phyloP scores from a whole-genome alignment of 176 grass and related monocot genomes.

The Phoenix roebelenii region DNA sequence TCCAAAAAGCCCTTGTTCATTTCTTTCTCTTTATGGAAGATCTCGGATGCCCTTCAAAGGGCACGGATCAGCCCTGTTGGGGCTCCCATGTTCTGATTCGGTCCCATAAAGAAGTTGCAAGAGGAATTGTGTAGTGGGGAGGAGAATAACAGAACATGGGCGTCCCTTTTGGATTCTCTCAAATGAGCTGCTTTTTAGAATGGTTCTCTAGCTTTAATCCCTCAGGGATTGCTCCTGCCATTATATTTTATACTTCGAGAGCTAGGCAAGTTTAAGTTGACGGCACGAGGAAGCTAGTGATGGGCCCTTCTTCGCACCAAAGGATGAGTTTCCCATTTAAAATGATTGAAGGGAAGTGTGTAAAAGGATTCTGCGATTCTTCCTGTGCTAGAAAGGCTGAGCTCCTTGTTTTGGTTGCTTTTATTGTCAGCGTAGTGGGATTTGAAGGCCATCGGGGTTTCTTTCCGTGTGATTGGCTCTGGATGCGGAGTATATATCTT shows the following conservation, averaged over 20 bases:
- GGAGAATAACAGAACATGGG: conserved; percentile 20
- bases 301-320: no score
- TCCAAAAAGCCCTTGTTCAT: conserved; percentile 10
- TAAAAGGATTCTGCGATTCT: neutral
- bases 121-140: conserved; percentile 9
- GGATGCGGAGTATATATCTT: no score
- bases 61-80: neutral
- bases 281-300: no score
- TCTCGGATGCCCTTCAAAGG: conserved; percentile 15
- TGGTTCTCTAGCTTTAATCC: conserved; percentile 3
- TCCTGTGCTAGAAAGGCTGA: neutral
- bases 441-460: no score
- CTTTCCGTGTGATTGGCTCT: no score
- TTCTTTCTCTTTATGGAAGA: conserved; percentile 11
- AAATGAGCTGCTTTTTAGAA: neutral
- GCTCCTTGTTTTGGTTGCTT: no score
- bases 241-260: neutral
- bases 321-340: no score
- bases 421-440: no score
- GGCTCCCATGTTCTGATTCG: neutral
- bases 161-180: neutral
- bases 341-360: no score
- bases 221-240: neutral
- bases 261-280: neutral
- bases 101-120: conserved; percentile 18